A percentile compares a stretch with the other conserved stretches of the same genome.
These are phyloP conservation scores for Tetrahymena elliotti DNA, from an alignment of 73 alveolate genomes.

Conservation along the genomic window DNA sequence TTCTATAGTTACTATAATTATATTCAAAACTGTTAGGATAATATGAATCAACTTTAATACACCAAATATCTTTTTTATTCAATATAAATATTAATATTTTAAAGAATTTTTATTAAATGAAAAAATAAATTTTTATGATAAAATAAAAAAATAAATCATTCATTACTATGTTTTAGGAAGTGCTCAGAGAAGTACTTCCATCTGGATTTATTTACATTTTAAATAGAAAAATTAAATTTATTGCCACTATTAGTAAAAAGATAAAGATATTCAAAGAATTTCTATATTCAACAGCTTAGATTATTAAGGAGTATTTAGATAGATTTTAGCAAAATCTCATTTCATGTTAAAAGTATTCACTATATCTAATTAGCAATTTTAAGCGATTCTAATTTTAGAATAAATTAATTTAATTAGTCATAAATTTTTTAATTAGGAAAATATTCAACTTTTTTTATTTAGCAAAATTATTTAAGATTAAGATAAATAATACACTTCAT, in stretches of 20 bases:
- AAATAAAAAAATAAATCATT: background rate
- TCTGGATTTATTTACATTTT: background rate
- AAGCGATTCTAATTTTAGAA: background rate
- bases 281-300: background rate
- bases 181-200: background rate
- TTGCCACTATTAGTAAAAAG: background rate
- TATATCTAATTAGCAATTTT: background rate
- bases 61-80: background rate
- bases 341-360: slow-evolving; percentile 9
- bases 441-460: too few relatives aligned
- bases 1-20: background rate
- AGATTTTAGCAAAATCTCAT: slow-evolving; percentile 15
- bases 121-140: background rate
- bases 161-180: background rate
- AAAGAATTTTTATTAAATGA: background rate
- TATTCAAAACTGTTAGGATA: background rate
- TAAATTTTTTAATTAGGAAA: too few relatives aligned
- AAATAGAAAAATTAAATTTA: background rate
- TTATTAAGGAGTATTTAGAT: background rate
- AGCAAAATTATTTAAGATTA: too few relatives aligned
- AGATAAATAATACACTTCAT: too few relatives aligned
- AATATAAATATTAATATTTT: background rate
- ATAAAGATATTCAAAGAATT: background rate
- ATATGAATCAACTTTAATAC: background rate
- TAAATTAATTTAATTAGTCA: too few relatives aligned